Evolutionary conservation across 306 rosid species (phyloP), one percentile per base, ranked within the genome.

Genomic region (Vigna reflexopilosa): DNA sequence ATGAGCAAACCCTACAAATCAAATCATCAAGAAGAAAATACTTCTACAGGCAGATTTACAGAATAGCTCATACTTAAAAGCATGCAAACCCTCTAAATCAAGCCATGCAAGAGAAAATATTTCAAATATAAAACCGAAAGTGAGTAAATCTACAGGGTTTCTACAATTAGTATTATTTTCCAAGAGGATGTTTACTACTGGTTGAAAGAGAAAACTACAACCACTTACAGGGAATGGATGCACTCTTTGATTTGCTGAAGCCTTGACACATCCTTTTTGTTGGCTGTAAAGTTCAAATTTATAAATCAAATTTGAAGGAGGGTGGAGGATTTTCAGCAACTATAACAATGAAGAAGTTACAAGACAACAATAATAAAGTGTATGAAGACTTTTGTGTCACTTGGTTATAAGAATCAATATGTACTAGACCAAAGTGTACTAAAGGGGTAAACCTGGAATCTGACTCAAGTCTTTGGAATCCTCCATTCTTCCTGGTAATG

Each of bases 191-290:
- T 34, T 48, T 81, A 15, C 15, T 6, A 63, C 14, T 40, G 50
- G 11, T 63, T 50, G 9, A 42, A 66, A 56, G 36, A 59, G 34
- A 64, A 79, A 48, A 26, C 72, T 80, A 63, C 51, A 63, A 82
- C 70, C 67, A 89, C 98, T 75, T 88, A 94, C 98, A 94, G 73
- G 76, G 93, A 82, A 74, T 67, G 85, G 66, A 94, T 94, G 76
- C 83, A 79, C 62, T 89, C 91, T 80, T 85, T 90, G 82, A 94
- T 91, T 83, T 90, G 90, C 84, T 83, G 87, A 83, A 94, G 91
- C 78, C 90, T 91, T 48, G 92, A 84, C 70, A 50, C 88, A 76
- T 86, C 90, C 75, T 81, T 88, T 70, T 40, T 63, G 48, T 87
- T 71, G 80, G 87, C 96, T 88, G 94, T 62, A 80, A 82, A 83